Evolutionary conservation across 148 eudicot species (phyloP).

Genomic region (Diospyros lotus): DNA sequence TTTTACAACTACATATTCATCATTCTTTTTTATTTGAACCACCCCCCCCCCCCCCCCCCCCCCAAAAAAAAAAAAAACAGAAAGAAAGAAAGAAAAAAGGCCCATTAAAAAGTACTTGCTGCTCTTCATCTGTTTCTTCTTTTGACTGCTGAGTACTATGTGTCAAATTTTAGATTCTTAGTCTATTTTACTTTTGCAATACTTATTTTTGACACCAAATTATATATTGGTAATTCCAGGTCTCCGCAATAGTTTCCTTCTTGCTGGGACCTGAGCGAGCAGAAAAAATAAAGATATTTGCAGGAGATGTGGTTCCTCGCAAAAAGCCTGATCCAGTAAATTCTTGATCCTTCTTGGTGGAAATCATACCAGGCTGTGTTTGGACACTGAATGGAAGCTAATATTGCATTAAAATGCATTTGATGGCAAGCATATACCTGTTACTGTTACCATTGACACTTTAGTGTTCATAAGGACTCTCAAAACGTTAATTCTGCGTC

Average conservation of each 20-base stretch:
- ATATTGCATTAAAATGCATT: background rate
- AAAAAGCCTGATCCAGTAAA: conserved; percentile 98
- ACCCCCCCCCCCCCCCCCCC: no score
- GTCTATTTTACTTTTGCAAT: background rate
- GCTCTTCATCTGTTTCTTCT: background rate
- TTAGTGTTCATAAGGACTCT: background rate
- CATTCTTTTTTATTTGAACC: background rate
- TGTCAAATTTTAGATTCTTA: background rate
- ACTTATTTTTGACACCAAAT: background rate
- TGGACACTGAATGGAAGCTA: background rate
- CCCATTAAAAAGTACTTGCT: background rate
- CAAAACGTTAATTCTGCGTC: background rate
- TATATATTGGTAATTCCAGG: conserved; percentile 42
- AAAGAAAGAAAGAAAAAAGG: background rate
- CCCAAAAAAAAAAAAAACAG: background rate
- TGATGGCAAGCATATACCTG: background rate
- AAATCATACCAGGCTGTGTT: background rate
- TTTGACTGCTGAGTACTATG: background rate
- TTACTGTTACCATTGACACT: background rate
- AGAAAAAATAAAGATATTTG: conserved; percentile 77
- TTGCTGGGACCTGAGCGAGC: conserved; percentile 91
- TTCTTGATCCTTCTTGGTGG: background rate
- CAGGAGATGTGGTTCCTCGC: conserved; percentile 96
- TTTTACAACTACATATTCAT: background rate
- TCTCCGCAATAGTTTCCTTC: conserved; percentile 93